phyloP scores from a whole-genome alignment of 495 filamentous ascomycete species.

The Neurospora tetrasperma region DNA sequence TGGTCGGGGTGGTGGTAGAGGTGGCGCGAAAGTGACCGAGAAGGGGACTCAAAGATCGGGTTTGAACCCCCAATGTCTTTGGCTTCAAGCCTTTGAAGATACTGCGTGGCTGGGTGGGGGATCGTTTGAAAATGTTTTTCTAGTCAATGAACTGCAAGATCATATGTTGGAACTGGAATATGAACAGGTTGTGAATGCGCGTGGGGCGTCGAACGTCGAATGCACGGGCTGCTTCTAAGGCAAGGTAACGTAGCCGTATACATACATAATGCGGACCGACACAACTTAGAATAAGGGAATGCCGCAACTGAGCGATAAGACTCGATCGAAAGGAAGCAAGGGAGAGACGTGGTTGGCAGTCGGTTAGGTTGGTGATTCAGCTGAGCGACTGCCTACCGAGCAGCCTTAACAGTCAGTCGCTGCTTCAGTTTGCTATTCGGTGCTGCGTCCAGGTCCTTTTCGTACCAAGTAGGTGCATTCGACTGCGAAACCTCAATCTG shows the following conservation, averaged over 20 bases:
- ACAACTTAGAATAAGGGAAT: neutral
- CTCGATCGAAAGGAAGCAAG: neutral
- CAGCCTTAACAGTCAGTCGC: too few species aligned
- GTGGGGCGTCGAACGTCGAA: neutral
- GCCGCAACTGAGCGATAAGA: neutral
- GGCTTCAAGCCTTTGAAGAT: neutral
- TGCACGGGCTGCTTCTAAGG: neutral
- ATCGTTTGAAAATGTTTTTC: neutral
- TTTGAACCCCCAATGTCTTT: neutral
- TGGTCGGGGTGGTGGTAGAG: neutral
- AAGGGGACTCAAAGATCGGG: neutral
- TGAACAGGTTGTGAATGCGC: neutral
- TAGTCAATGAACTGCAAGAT: neutral
- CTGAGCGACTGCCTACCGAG: neutral
- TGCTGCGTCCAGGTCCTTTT: neutral
- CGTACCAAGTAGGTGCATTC: neutral
- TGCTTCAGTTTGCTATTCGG: too few species aligned
- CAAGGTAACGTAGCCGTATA: neutral
- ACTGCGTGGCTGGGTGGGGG: neutral
- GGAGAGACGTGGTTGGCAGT: neutral
- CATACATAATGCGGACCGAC: neutral
- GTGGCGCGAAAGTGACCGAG: neutral
- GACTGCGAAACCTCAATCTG: neutral
- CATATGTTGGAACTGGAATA: neutral
- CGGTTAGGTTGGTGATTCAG: neutral